These are phyloP conservation scores for Paracorniculantispora psalliotae DNA, from an alignment of 2,329 filamentous ascomycete genomes.

Conservation along the genomic window DNA sequence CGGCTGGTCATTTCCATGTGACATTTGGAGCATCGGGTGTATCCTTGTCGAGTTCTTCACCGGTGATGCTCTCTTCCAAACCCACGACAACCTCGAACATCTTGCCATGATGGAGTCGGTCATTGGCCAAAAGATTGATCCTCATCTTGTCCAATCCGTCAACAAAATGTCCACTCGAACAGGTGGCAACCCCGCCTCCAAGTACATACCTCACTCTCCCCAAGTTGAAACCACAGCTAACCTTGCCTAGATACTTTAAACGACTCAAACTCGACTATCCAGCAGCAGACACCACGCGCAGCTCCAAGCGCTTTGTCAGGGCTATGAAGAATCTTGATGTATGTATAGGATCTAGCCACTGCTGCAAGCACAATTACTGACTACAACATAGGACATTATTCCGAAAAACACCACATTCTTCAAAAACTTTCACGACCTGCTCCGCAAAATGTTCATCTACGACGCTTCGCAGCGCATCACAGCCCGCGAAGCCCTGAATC, in stretches of 20 bases:
- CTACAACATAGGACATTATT: constrained; percentile 54
- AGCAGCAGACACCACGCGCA: constrained; percentile 56
- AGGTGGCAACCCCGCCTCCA: constrained; percentile 56
- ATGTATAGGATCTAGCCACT: constrained; percentile 22
- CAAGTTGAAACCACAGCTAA: constrained; percentile 23
- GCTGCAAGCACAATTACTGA: not conserved
- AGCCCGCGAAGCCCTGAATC: constrained; percentile 60
- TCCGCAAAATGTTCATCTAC: constrained; percentile 64
- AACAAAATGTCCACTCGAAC: constrained; percentile 51
- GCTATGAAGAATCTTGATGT: constrained; percentile 66
- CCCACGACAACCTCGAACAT: constrained; percentile 67
- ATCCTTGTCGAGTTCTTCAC: constrained; percentile 70
- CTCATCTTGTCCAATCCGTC: constrained; percentile 45
- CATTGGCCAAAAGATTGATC: constrained; percentile 54
- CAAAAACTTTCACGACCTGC: constrained; percentile 57
- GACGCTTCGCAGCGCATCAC: constrained; percentile 62
- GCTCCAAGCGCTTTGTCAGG: constrained; percentile 62
- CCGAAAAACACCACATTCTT: constrained; percentile 55
- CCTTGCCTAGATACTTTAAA: constrained; percentile 56
- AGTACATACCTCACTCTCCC: constrained; percentile 41
- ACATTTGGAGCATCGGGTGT: constrained; percentile 71
- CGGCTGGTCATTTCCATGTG: constrained; percentile 67
- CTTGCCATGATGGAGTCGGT: constrained; percentile 71
- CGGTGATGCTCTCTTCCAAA: constrained; percentile 66
- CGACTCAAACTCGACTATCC: constrained; percentile 62